Evolutionary conservation across 805 yeast species (phyloP), one percentile per base, ranked within the genome.

Genomic region (Torulaspora microellipsoides): DNA sequence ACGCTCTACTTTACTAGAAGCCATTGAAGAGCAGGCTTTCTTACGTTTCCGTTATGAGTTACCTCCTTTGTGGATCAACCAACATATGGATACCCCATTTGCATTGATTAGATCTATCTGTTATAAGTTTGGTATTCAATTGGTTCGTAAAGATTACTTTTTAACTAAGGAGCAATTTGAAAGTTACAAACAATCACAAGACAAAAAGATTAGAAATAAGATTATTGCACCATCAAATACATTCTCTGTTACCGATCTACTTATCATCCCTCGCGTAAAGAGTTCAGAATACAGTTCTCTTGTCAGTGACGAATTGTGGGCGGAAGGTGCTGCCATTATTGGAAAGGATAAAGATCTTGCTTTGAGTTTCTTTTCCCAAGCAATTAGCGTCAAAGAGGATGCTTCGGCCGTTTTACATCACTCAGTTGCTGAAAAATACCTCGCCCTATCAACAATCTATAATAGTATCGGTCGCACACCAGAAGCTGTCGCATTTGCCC

Each of bases 51-150:
- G 95, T 67, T 77, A 71, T 59, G 53, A 61, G 0, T 68, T 88
- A 34, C 70, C 80, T 1, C 61, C 56, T 0, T 64, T 70, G 38
- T 83, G 87, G 84, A 39, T 64, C 27, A 46, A 52, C 10, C 54
- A 64, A 1, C 51, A 59, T 13, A 47, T 75, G 30, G 62, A 60
- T 25, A 64, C 70, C 3, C 78, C 76, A 40, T 51, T 64, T 29
- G 48, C 61, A 29, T 58, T 84, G 34, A 70, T 87, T 55, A 80
- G 90, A 67, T 85, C 82, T 52, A 72, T 89, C 50, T 80, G 96
- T 9, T 56, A 70, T 42, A 84, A 85, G 65, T 78, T 81, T 54
- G 98, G 98, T 66, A 78, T 91, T 41, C 99, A 93, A 70, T 83
- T 95, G 85, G 67, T 71, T 47, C 70, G 67, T 49, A 65, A 67